These are phyloP conservation scores for Orychophragmus violaceus DNA, from an alignment of 345 rosid species.

Conservation along the genomic window DNA sequence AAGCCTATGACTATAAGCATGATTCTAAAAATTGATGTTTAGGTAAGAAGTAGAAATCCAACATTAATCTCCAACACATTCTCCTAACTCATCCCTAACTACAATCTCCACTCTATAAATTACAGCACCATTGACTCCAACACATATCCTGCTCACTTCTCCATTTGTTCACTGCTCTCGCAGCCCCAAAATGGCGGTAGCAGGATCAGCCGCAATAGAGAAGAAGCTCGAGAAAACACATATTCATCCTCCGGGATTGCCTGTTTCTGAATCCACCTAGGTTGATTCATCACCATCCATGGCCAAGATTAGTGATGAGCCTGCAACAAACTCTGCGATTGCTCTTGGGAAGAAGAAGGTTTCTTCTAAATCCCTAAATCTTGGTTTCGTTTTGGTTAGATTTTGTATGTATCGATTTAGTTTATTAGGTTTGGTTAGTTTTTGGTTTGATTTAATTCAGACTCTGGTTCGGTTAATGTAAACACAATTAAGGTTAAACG, in stretches of 20 bases:
- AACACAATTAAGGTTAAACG: too few relatives aligned
- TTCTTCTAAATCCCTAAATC: too few relatives aligned
- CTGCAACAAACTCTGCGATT: constrained; percentile 16
- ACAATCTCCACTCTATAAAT: constrained; percentile 19
- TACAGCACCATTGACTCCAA: constrained; percentile 2
- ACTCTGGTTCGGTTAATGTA: too few relatives aligned
- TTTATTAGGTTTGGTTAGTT: too few relatives aligned
- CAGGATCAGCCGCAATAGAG: constrained; percentile 7
- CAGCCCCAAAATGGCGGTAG: not conserved
- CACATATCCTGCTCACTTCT: constrained; percentile 13
- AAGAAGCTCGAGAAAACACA: not conserved
- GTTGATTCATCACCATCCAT: constrained; percentile 14
- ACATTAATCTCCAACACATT: too few relatives aligned
- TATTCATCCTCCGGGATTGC: constrained; percentile 8
- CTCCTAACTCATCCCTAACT: not conserved
- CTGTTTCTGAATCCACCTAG: constrained; percentile 1
- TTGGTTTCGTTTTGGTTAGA: too few relatives aligned
- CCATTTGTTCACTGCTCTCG: constrained; percentile 22
- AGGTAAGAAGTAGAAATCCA: constrained; percentile 33
- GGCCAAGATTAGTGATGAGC: constrained; percentile 19
- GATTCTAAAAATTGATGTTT: not conserved
- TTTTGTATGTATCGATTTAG: too few relatives aligned
- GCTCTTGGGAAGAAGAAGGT: too few relatives aligned
- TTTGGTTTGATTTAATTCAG: too few relatives aligned
- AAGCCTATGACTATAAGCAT: constrained; percentile 20